Base-by-base conservation (phyloP, 257 asterid species). In the Nyctanthes arbortristis region DNA sequence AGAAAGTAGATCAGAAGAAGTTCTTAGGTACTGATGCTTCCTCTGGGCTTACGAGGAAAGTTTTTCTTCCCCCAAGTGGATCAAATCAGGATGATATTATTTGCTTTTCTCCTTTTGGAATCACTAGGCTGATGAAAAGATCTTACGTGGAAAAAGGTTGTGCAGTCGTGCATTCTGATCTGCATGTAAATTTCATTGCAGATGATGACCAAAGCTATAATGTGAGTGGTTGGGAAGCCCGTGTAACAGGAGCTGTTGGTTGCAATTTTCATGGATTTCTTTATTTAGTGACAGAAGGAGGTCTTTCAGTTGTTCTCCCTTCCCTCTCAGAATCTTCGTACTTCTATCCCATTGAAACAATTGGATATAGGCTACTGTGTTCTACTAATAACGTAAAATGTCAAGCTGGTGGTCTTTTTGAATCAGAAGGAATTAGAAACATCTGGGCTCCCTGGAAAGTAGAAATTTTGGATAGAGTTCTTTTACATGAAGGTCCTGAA, bases 271-370 rank as follows among this genome's bases (percentile, higher is more conserved):
- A 80, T 47, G 97, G 97, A 16, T 87, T 76, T 77, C 66, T 91
- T 66, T 93, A 87, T 83, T 77, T 93, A 80, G 96, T 89, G 67
- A 87, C 96, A 11, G 68, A 85, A 69, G 82, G 75, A 60, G 96
- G 97, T 61, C 85, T 93, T 60, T 84, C 94, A 43, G 95, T 93
- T 66, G 96, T 91, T 85, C 92, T 93, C 68, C 99, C 99, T 34
- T 84, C 87, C 13, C 73, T 93, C 71, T 84, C 93, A 63, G 84
- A 77, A 73, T 73, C 92, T 40, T 73, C 96, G 60, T 78, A 85
- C 74, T 87, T 84, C 74, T 82, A 73, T 69, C 90, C 97, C 14
- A 75, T 91, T 73, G 99, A 89, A 84, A 88, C 90, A 34, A 71
- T 91, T 82, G 97, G 92, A 69, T 91, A 85, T 77, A 73, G 79